phyloP scores from a whole-genome alignment of 352 stramenopile species.

The Phytopythium ostracodes region DNA sequence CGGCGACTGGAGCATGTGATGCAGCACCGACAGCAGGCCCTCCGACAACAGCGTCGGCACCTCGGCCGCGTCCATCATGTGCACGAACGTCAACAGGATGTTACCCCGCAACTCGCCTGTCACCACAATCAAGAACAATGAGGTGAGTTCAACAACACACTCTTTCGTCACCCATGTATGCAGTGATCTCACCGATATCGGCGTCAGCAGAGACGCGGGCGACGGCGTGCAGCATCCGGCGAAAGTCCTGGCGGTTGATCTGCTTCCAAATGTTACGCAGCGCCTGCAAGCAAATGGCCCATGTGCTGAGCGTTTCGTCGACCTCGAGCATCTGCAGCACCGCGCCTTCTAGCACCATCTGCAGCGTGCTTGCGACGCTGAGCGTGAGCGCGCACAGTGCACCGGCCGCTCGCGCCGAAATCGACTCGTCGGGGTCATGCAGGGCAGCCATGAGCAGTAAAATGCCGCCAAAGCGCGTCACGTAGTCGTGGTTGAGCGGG shows the following conservation, averaged over 20 bases:
- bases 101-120: conserved; percentile 77
- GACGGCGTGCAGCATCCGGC: conserved; percentile 81
- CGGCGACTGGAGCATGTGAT: conserved; percentile 75
- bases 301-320: conserved; percentile 68
- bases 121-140: conserved; percentile 5
- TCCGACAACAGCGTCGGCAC: conserved; percentile 71
- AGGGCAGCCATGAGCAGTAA: conserved; percentile 65
- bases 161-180: not conserved
- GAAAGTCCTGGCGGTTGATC: conserved; percentile 81
- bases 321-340: conserved; percentile 88
- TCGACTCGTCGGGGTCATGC: conserved; percentile 59
- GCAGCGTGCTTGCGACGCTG: conserved; percentile 72
- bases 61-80: conserved; percentile 85
- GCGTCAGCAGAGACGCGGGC: conserved; percentile 72
- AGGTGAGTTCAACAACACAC: not conserved
- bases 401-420: conserved; percentile 67
- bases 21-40: conserved; percentile 72
- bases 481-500: conserved; percentile 77
- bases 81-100: conserved; percentile 85
- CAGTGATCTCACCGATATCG: conserved; percentile 47
- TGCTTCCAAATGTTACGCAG: conserved; percentile 89
- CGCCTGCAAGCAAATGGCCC: conserved; percentile 75
- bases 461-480: conserved; percentile 73
- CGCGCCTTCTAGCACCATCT: conserved; percentile 87
- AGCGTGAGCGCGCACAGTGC: conserved; percentile 75